phyloP scores from a whole-genome alignment of 116 monocot species.

The Phalaenopsis hybrid region DNA sequence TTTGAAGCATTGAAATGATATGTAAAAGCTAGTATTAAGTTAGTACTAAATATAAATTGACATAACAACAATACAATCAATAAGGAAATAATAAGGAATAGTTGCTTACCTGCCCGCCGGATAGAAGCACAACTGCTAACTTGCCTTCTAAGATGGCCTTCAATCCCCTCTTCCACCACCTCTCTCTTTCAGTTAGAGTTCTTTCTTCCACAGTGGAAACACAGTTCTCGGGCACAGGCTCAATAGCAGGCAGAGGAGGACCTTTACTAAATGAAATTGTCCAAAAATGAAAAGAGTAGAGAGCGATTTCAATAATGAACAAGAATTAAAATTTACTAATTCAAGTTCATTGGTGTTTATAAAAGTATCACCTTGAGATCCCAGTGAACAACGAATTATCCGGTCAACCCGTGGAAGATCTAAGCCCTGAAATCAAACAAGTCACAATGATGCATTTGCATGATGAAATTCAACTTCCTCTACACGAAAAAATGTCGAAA shows the following conservation, averaged over 20 bases:
- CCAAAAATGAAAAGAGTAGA: background rate
- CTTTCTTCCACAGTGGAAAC: slow-evolving; percentile 74
- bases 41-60: too few species aligned
- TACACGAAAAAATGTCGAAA: background rate
- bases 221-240: slow-evolving; percentile 80
- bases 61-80: background rate
- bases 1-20: too few species aligned
- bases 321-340: background rate
- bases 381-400: slow-evolving; percentile 81
- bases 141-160: slow-evolving; percentile 97
- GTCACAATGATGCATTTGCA: background rate
- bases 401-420: slow-evolving; percentile 80
- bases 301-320: background rate
- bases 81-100: background rate
- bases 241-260: slow-evolving; percentile 36
- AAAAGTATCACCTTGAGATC: slow-evolving; percentile 56
- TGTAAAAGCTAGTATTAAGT: too few species aligned
- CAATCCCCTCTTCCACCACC: slow-evolving; percentile 92
- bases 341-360: background rate
- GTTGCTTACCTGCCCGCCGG: slow-evolving; percentile 78
- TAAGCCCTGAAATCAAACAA: slow-evolving; percentile 42
- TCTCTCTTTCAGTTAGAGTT: slow-evolving; percentile 52
- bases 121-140: slow-evolving; percentile 83
- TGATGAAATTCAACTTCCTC: background rate
- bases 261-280: slow-evolving; percentile 29